phyloP scores from a whole-genome alignment of 2,329 filamentous ascomycete species.

The Colletotrichum sp. region DNA sequence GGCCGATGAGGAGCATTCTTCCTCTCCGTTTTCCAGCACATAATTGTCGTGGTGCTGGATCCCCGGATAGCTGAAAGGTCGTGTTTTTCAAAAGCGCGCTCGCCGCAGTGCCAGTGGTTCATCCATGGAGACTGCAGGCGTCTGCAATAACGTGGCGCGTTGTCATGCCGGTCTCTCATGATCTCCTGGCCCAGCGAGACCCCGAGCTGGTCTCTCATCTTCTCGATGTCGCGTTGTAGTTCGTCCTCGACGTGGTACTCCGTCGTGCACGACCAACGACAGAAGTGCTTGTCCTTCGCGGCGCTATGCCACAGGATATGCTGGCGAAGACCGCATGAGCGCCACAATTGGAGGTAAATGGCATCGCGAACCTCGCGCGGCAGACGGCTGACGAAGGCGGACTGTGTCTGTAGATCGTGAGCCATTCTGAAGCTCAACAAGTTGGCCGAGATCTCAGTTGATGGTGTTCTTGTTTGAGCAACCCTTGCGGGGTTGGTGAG shows the following conservation, averaged over 20 bases:
- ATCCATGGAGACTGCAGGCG: not conserved
- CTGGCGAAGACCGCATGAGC: constrained; percentile 6
- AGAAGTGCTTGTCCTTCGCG: not conserved
- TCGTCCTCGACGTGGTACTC: not conserved
- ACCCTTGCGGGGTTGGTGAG: not conserved
- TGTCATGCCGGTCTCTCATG: not conserved
- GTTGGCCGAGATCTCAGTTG: not conserved
- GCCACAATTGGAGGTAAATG: constrained; percentile 20
- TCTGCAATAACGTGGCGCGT: not conserved
- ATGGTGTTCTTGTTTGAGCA: not conserved
- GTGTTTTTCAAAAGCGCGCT: not conserved
- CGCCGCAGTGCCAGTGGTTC: constrained; percentile 5
- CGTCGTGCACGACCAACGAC: constrained; percentile 18
- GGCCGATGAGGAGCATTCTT: not conserved
- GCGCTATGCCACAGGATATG: constrained; percentile 13
- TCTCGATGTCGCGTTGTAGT: not conserved
- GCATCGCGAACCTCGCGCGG: constrained; percentile 18
- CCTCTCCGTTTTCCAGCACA: not conserved
- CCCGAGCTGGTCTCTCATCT: not conserved
- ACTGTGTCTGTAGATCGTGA: not conserved
- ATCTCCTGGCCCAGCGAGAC: not conserved
- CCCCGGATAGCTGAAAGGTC: not conserved
- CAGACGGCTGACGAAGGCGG: constrained; percentile 1
- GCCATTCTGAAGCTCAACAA: not conserved
- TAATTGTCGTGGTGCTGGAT: not conserved